phyloP scores from a whole-genome alignment of 139 green algal species.

The Coccomyxa sp. region DNA sequence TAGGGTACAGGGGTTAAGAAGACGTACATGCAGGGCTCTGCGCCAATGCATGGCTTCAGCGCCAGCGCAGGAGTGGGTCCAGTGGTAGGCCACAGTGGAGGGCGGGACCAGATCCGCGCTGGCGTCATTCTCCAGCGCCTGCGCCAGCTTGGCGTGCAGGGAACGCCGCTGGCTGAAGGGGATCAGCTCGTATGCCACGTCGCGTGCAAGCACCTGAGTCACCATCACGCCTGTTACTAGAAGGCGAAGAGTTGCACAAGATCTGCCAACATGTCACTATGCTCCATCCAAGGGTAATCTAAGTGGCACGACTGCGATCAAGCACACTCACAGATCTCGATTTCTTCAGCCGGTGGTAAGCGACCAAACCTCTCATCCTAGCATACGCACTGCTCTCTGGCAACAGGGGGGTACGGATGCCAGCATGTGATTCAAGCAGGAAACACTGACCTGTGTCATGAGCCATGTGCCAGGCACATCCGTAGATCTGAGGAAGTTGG shows the following conservation, averaged over 20 bases:
- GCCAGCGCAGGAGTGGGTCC: slow-evolving; percentile 47
- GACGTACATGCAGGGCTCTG: slow-evolving; percentile 19
- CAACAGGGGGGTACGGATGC: no score
- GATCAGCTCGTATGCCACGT: slow-evolving; percentile 74
- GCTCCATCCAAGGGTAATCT: no score
- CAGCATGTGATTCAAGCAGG: no score
- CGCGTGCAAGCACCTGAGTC: slow-evolving; percentile 36
- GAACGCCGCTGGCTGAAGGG: slow-evolving; percentile 53
- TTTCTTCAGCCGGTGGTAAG: no score
- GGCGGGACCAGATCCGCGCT: slow-evolving; percentile 7
- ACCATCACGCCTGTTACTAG: background rate
- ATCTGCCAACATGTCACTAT: no score
- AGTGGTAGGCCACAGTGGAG: slow-evolving; percentile 73
- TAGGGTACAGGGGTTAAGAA: no score
- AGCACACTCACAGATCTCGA: no score
- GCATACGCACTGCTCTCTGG: no score
- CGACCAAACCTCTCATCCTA: no score
- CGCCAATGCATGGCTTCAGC: slow-evolving; percentile 36
- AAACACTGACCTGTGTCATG: slow-evolving; percentile 29
- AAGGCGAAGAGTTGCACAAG: no score
- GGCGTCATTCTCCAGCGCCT: slow-evolving; percentile 24
- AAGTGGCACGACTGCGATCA: no score
- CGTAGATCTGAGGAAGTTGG: slow-evolving; percentile 32
- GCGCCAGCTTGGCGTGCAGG: slow-evolving; percentile 60
- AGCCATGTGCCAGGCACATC: slow-evolving; percentile 27